phyloP scores from a whole-genome alignment of 352 stramenopile genomes.

The Phytophthora lateralis region DNA sequence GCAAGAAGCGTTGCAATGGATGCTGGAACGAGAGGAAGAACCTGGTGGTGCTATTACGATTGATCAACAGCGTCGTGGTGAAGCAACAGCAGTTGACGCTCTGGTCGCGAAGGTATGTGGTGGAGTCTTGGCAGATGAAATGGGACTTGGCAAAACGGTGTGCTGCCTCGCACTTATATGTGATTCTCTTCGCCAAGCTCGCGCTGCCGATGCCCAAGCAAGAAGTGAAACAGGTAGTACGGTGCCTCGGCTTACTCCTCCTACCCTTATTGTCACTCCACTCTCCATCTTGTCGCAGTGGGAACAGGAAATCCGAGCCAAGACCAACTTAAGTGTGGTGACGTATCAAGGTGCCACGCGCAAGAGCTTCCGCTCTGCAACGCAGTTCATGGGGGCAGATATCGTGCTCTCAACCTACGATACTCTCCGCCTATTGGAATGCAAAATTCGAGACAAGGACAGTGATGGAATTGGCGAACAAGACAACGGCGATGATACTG shows the following conservation, averaged over 20 bases:
- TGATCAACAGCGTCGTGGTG: conserved; percentile 35
- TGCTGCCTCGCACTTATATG: conserved; percentile 84
- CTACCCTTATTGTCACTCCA: conserved; percentile 81
- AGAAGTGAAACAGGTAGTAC: conserved; percentile 29
- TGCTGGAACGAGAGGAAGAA: conserved; percentile 69
- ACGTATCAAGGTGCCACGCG: conserved; percentile 73
- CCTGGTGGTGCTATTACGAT: conserved; percentile 28
- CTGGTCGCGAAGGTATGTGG: conserved; percentile 59
- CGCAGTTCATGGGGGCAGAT: conserved; percentile 82
- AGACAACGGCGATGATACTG: conserved; percentile 20
- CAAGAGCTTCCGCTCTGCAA: conserved; percentile 63
- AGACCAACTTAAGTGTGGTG: conserved; percentile 78
- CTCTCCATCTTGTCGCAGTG: conserved; percentile 88
- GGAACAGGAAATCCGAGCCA: conserved; percentile 81
- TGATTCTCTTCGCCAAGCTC: conserved; percentile 58
- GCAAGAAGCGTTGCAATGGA: conserved; percentile 88
- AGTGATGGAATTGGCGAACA: conserved; percentile 22
- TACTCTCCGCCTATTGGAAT: conserved; percentile 74
- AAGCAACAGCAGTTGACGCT: conserved; percentile 38
- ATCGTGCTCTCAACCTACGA: conserved; percentile 86
- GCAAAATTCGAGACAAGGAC: conserved; percentile 51
- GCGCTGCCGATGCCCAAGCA: conserved; percentile 33
- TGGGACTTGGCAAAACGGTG: conserved; percentile 92
- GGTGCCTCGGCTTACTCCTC: conserved; percentile 51
- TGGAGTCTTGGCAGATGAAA: conserved; percentile 88